Evolutionary conservation across 2,329 filamentous ascomycete species (phyloP).

Genomic region (Aplosporella prunicola): DNA sequence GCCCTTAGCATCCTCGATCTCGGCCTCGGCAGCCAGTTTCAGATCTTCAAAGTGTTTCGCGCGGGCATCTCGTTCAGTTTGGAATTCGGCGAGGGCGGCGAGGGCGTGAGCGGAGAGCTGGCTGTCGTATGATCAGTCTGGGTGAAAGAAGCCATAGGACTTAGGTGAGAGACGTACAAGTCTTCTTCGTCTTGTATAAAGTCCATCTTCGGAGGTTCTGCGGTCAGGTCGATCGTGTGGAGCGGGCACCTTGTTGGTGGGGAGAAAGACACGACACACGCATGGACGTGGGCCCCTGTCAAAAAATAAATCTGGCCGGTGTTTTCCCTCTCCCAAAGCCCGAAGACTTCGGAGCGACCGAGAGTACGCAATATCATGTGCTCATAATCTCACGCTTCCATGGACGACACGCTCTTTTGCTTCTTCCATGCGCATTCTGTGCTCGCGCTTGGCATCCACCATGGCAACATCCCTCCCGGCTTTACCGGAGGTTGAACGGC

Average conservation of each 20-base stretch:
- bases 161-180: conserved; percentile 18
- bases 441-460: not conserved
- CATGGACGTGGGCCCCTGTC: not conserved
- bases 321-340: too few species aligned
- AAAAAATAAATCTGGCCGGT: not conserved
- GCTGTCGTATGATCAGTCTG: conserved; percentile 27
- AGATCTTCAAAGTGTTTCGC: conserved; percentile 60
- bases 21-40: conserved; percentile 52
- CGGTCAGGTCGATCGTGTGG: not conserved
- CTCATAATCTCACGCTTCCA: too few species aligned
- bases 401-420: too few species aligned
- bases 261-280: not conserved
- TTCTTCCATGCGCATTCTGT: not conserved
- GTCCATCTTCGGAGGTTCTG: conserved; percentile 2
- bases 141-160: not conserved
- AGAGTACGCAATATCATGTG: too few species aligned
- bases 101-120: conserved; percentile 58
- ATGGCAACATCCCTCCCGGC: conserved; percentile 4
- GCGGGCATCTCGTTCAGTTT: conserved; percentile 59
- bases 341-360: too few species aligned
- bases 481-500: conserved; percentile 63
- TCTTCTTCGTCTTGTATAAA: conserved; percentile 23
- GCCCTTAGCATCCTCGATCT: conserved; percentile 33
- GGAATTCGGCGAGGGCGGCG: conserved; percentile 63
- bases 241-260: not conserved